phyloP scores from a whole-genome alignment of 108 stramenopile species.

The Nannochloropsis salina region DNA sequence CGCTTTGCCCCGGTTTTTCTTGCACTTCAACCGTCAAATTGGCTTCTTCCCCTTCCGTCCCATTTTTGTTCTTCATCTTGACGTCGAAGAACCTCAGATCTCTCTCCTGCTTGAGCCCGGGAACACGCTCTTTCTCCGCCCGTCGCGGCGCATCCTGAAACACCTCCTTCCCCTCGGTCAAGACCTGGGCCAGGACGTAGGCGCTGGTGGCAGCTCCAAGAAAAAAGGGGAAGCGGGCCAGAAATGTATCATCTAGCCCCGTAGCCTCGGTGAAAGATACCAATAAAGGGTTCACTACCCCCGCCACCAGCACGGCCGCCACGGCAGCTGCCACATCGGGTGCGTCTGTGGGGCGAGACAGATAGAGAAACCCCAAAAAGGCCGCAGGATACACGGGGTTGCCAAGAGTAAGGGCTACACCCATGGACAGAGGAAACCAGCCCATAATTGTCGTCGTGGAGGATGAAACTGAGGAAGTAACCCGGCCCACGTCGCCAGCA shows the following conservation, averaged over 20 bases:
- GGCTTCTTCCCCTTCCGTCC: not conserved
- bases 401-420: not conserved
- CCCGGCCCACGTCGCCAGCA: not conserved
- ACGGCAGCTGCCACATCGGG: constrained; percentile 9
- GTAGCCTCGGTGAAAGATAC: not conserved
- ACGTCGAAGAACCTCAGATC: constrained; percentile 10
- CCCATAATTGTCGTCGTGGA: not conserved
- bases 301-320: not conserved
- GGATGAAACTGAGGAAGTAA: not conserved
- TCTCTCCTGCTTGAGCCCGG: not conserved
- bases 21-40: not conserved
- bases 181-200: constrained; percentile 9
- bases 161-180: constrained; percentile 19
- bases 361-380: not conserved
- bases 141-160: constrained; percentile 10
- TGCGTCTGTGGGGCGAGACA: not conserved
- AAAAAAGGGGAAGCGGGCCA: constrained; percentile 1
- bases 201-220: not conserved
- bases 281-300: constrained; percentile 17
- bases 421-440: constrained; percentile 19
- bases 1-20: not conserved
- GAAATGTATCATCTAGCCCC: not conserved
- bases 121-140: not conserved
- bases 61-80: constrained; percentile 18
- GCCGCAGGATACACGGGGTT: not conserved